Base-by-base conservation (phyloP, 345 rosid genomes). In the Ceriops decandra region DNA sequence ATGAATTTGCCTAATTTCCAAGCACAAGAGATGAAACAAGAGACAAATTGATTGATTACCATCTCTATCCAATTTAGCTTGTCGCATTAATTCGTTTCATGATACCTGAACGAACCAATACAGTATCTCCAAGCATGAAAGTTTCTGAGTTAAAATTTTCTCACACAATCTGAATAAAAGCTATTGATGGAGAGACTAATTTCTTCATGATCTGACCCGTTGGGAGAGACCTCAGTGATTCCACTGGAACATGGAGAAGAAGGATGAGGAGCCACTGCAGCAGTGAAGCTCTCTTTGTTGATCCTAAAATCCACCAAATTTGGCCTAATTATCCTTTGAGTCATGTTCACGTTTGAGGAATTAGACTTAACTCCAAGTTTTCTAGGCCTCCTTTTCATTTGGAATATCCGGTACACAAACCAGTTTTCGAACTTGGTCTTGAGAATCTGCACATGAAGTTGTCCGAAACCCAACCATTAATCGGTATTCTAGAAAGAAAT, bases 331-430 rank as follows among this genome's bases (percentile, higher is more conserved):
- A 38, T 47, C 66, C 6, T 65, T 52, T 21, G 75, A 19, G 8
- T 66, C 32, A 62, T 54, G 77, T 22, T 27, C 61, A 42, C 61
- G 28, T 38, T 30, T 60, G 62, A 60, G 20, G 52, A 5, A 28
- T 52, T 72, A 62, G 80, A 72, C 51, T 21, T 16, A 46, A n/a
- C 46, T 20, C 63, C 75, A 16, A 62, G 56, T 42, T 54, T 73
- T 65, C 57, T 82, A 20, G 58, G 69, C 72, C 74, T 80, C 56
- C 67, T 76, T 76, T 81, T 87, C 84, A 76, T 87, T 72, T 87
- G 87, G 82, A 81, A 88, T 64, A 90, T 72, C 42, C 78, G 74
- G 84, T 82, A 83, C 36, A 86, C 90, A 2, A 74, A 82, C 96
- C 98, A 93, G 7, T 84, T 88, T 69, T 78, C 88, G n/a, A 59